Base-by-base conservation (phyloP, 2,329 filamentous ascomycete species). In the Colletotrichum falcatum region DNA sequence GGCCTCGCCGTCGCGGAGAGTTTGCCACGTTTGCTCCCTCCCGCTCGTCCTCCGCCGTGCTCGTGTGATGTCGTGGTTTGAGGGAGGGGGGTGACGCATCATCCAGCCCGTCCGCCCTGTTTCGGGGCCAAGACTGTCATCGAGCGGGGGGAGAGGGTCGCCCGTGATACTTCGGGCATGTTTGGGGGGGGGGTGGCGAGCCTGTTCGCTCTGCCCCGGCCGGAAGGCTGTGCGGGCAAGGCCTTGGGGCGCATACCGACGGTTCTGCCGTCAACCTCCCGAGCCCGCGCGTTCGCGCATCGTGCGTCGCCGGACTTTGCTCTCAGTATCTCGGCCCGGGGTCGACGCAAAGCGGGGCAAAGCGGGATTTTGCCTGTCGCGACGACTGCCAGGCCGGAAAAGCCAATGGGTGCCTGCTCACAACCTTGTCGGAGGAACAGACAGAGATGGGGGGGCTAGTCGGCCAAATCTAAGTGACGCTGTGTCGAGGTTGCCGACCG, bases 11-110 rank as follows among this genome's bases (percentile, higher is more conserved):
- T 3, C 11, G 33, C 61, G 61, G 60, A 59, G 44, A 30, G 51
- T 68, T 59, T 65, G 65, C 65, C 44, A 59, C 54, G 61, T 68
- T 68, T 51, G 53, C 44, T 53, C 23, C 20, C 35, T 51, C n/a
- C 33, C 26, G 54, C 30, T 42, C 37, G 60, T 35, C 42, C 60
- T 20, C 30, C 55, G 12, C 18, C 16, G 16, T 44, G 28, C 8
- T 63, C 28, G 51, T 39, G 14, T 56, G 23, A 14, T 35, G 49
- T 23, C 3, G 35, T 20, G 6, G 51, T 42, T 46, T 66, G 16
- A 23, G 7, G 28, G 12, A 11, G 53, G 26, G 51, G 18, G 18
- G 18, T n/a, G 11, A 54, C n/a, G 35, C n/a, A 12, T 26, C n/a
- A 12, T 26, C n/a, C 20, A 14, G 53, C 33, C 18, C 33, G 7